Percentiles rank a stretch among this genome's conserved stretches.
phyloP scores from a whole-genome alignment of 139 green algal species.

The Dunaliella primolecta region DNA sequence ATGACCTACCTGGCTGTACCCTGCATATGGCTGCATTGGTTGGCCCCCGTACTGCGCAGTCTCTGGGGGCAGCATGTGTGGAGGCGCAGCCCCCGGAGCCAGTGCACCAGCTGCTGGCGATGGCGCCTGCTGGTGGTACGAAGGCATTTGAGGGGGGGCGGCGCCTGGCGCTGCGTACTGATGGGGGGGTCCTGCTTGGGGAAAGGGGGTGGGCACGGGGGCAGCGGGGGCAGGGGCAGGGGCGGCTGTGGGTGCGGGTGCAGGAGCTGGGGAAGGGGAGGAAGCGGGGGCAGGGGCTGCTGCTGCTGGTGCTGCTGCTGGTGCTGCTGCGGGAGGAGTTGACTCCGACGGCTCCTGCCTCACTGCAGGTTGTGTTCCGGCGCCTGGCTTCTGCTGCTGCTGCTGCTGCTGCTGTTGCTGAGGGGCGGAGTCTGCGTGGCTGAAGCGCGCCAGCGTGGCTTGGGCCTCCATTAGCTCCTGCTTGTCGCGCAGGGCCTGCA shows the following conservation, averaged over 20 bases:
- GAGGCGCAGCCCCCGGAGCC: not conserved
- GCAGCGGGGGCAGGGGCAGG: slow-evolving; percentile 11
- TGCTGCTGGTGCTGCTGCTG: slow-evolving; percentile 6
- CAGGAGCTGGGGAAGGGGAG: slow-evolving; percentile 11
- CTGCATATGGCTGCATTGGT: slow-evolving; percentile 9
- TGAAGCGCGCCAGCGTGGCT: slow-evolving; percentile 46
- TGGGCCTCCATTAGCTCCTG: slow-evolving; percentile 61
- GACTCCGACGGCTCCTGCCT: slow-evolving; percentile 1
- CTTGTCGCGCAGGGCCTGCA: slow-evolving; percentile 57
- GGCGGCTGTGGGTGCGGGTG: slow-evolving; percentile 4
- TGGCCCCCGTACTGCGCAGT: slow-evolving; percentile 12
- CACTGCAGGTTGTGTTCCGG: too few species aligned
- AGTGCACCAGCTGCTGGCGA: not conserved
- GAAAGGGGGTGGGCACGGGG: not conserved
- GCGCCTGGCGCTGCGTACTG: not conserved
- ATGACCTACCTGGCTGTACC: not conserved
- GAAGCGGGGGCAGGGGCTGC: slow-evolving; percentile 18
- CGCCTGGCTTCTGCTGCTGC: not conserved
- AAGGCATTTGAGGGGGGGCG: not conserved
- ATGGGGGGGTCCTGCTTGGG: slow-evolving; percentile 8
- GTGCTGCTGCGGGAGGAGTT: not conserved
- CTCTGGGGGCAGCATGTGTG: not conserved
- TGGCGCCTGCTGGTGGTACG: not conserved
- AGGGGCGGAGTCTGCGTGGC: not conserved
- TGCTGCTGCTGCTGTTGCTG: not conserved